Evolutionary conservation across 148 eudicot species (phyloP).

Genomic region (Camellia granthamiana): DNA sequence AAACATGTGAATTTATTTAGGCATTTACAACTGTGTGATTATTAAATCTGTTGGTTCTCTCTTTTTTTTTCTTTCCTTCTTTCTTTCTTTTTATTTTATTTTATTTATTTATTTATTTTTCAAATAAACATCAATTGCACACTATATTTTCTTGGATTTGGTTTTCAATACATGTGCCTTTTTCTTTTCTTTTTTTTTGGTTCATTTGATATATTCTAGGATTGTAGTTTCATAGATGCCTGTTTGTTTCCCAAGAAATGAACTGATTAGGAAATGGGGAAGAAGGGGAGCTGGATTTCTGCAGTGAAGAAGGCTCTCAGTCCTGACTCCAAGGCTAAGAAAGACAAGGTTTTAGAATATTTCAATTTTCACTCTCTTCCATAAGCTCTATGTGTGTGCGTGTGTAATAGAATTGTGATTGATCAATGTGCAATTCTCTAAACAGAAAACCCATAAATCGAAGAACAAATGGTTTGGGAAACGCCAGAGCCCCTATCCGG

Average conservation of each 20-base stretch:
- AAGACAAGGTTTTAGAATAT: slow-evolving; percentile 43
- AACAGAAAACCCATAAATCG: slow-evolving; percentile 39
- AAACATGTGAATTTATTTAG: background rate
- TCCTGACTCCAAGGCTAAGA: slow-evolving; percentile 60
- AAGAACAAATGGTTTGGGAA: slow-evolving; percentile 48
- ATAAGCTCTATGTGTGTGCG: background rate
- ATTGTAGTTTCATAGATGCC: slow-evolving; percentile 8
- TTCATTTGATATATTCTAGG: slow-evolving; percentile 2
- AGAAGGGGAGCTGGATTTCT: slow-evolving; percentile 69
- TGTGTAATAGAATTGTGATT: background rate
- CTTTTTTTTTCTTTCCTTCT: no score
- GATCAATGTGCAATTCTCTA: background rate
- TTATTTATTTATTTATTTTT: no score
- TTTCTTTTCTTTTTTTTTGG: background rate
- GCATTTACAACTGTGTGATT: no score
- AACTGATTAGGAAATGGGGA: slow-evolving; percentile 65
- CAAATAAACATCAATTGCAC: background rate
- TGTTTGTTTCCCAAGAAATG: slow-evolving; percentile 25
- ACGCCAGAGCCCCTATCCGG: slow-evolving; percentile 30
- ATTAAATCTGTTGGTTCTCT: no score
- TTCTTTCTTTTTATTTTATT: no score
- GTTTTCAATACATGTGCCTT: no score
- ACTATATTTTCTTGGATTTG: background rate
- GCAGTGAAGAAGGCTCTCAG: slow-evolving; percentile 72
- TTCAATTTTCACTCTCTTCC: background rate